phyloP scores from a whole-genome alignment of 257 asterid genomes.

The Nicotiana attenuata region DNA sequence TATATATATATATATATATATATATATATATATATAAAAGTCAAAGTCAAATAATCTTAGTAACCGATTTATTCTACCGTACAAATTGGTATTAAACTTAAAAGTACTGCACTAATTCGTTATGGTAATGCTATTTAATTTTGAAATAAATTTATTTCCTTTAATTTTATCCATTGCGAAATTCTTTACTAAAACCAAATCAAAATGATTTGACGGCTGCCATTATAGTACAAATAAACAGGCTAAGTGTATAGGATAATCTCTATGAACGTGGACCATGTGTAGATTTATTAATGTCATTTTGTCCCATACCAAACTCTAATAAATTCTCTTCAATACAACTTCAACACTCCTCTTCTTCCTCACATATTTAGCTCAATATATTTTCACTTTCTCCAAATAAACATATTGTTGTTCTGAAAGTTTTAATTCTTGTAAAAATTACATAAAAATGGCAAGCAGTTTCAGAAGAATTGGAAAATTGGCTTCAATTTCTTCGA shows the following conservation, averaged over 20 bases:
- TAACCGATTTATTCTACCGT: too few species aligned
- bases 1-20: too few species aligned
- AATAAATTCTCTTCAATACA: background rate
- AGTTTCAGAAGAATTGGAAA: conserved; percentile 25
- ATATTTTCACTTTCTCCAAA: background rate
- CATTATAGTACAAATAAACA: background rate
- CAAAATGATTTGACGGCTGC: background rate
- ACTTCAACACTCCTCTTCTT: background rate
- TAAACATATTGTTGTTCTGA: background rate
- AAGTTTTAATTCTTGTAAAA: background rate
- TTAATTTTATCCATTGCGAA: background rate
- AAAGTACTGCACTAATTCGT: too few species aligned
- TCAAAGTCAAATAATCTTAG: too few species aligned
- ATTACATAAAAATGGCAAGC: conserved; percentile 20
- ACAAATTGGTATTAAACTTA: too few species aligned
- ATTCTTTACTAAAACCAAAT: background rate
- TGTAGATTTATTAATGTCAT: background rate
- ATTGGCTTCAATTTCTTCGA: conserved; percentile 6
- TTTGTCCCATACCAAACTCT: too few species aligned
- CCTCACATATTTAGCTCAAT: background rate
- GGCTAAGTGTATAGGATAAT: background rate
- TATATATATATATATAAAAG: too few species aligned
- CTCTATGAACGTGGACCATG: background rate
- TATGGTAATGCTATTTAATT: too few species aligned
- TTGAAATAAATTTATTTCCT: too few species aligned